phyloP scores from a whole-genome alignment of 2,329 filamentous ascomycete species.

The Dactylellina cionopaga region DNA sequence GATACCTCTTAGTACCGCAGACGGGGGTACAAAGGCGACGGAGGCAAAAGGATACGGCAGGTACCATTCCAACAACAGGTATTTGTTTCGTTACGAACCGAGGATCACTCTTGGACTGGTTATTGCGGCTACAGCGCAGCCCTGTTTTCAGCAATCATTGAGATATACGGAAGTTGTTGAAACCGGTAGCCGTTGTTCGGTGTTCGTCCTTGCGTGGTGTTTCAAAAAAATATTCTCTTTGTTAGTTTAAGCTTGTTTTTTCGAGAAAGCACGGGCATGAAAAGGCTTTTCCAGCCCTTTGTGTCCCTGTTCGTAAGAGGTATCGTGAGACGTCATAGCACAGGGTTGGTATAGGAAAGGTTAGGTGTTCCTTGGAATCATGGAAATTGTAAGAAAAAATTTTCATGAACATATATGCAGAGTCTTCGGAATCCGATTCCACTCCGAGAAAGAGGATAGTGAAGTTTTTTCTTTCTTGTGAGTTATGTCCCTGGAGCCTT shows the following conservation, averaged over 20 bases:
- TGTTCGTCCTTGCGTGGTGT: too few relatives aligned
- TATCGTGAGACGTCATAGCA: constrained; percentile 38
- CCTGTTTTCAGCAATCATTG: constrained; percentile 3
- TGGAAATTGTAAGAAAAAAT: constrained; percentile 2
- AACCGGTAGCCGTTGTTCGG: too few relatives aligned
- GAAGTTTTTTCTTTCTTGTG: too few relatives aligned
- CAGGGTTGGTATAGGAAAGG: constrained; percentile 20
- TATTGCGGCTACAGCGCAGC: neutral
- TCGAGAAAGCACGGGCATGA: constrained; percentile 10
- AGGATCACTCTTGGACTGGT: constrained; percentile 6
- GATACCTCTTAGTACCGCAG: neutral
- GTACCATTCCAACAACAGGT: neutral
- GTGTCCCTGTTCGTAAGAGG: neutral
- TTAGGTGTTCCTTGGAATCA: constrained; percentile 26
- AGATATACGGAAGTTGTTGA: too few relatives aligned
- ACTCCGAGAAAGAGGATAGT: constrained; percentile 7
- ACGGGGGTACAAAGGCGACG: constrained; percentile 25
- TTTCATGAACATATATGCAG: constrained; percentile 3
- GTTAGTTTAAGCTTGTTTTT: neutral
- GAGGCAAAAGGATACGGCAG: constrained; percentile 40
- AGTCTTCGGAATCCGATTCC: constrained; percentile 23
- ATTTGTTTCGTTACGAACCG: constrained; percentile 19
- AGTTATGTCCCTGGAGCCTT: constrained; percentile 14
- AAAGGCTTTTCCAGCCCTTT: neutral
- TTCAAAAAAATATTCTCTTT: constrained; percentile 2